phyloP scores from a whole-genome alignment of 192 early-diverging fungal genomes.

The Cladochytrium replicatum region DNA sequence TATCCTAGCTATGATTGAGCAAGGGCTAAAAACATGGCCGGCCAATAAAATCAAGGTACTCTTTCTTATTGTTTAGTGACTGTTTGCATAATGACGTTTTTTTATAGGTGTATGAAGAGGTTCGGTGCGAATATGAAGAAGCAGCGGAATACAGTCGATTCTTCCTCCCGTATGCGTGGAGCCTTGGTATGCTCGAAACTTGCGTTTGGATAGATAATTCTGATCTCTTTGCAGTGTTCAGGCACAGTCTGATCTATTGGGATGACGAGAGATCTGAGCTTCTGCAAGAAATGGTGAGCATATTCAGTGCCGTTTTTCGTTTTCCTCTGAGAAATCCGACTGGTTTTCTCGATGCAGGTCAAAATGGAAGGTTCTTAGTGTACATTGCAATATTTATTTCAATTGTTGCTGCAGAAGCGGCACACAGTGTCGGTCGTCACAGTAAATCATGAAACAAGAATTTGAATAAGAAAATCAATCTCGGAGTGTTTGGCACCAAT shows the following conservation, averaged over 20 bases:
- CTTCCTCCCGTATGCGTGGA: conserved; percentile 63
- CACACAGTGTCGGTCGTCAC: no score
- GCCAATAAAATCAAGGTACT: conserved; percentile 37
- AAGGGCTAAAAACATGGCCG: conserved; percentile 52
- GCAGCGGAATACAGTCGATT: conserved; percentile 45
- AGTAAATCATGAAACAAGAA: no score
- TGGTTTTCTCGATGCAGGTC: no score
- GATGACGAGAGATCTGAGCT: conserved; percentile 46
- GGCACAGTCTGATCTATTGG: conserved; percentile 58
- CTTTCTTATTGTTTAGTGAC: conserved; percentile 3
- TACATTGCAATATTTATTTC: no score
- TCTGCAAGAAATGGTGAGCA: not conserved
- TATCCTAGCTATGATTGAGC: conserved; percentile 54
- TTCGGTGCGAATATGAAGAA: conserved; percentile 64
- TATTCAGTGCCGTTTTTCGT: no score
- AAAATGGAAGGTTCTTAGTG: no score
- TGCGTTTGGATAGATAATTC: not conserved
- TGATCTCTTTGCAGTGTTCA: conserved; percentile 17
- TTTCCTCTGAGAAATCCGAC: no score
- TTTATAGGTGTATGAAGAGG: conserved; percentile 27
- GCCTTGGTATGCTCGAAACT: conserved; percentile 21
- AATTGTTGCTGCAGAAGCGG: no score
- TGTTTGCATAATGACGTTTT: conserved; percentile 1
- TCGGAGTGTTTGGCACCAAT: no score
- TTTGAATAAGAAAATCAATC: no score